phyloP scores from a whole-genome alignment of 352 stramenopile species.

The Aphanomyces invadans region DNA sequence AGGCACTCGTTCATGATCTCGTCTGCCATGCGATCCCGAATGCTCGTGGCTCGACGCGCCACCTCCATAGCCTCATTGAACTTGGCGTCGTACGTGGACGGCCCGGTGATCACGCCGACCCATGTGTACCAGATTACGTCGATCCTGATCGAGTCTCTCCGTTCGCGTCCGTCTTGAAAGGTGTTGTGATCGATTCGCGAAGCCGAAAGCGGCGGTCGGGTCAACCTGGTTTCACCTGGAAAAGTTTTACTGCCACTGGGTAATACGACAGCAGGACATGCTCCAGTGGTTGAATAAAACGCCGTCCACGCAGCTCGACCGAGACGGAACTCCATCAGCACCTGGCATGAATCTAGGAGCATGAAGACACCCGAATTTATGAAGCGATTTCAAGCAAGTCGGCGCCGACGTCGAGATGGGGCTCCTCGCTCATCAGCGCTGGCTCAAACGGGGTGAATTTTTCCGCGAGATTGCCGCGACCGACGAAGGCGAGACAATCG shows the following conservation, averaged over 20 bases:
- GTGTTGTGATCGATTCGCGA: conserved; percentile 45
- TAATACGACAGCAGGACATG: conserved; percentile 62
- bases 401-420: conserved; percentile 64
- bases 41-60: conserved; percentile 56
- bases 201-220: conserved; percentile 35
- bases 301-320: no score
- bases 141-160: conserved; percentile 63
- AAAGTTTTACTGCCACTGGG: conserved; percentile 83
- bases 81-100: conserved; percentile 44
- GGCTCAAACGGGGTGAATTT: conserved; percentile 63
- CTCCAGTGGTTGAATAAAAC: conserved; percentile 71
- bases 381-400: conserved; percentile 55
- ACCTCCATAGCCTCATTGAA: conserved; percentile 35
- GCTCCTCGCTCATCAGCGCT: conserved; percentile 51
- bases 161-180: conserved; percentile 60
- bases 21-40: conserved; percentile 65
- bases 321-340: conserved; percentile 84
- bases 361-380: conserved; percentile 48
- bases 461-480: conserved; percentile 41
- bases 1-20: conserved; percentile 88
- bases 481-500: conserved; percentile 45
- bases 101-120: conserved; percentile 45
- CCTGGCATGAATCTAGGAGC: conserved; percentile 58
- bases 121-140: conserved; percentile 58
- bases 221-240: conserved; percentile 56